Evolutionary conservation across 768 basidiomycete species (phyloP), one percentile per base, ranked within the genome.

Genomic region (Dacryopinax primogenitus): DNA sequence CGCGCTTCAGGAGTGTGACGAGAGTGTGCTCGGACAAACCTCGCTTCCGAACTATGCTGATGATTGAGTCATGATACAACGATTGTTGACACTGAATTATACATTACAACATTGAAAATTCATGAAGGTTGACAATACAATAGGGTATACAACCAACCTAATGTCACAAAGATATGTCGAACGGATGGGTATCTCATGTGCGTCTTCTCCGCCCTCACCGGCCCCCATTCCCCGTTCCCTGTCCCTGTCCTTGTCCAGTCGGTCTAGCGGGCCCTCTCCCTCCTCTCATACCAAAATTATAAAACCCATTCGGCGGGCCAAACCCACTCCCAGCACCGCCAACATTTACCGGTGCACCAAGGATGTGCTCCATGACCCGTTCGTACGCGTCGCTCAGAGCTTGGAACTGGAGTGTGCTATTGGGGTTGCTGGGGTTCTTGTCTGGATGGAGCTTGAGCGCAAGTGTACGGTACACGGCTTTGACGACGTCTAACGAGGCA

Each of bases 371-470:
- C 64, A 82, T 73, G 30, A 90, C 77, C 33, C 81, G 71, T 51
- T 80, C 78, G 75, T 88, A 91, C 3, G 88, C 87, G 65, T 83
- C 85, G 66, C 85, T 80, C 47, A 91, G 72, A 63, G 77, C 75
- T 74, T 90, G 87, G 70, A 90, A 90, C 71, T 85, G 78, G 1
- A 77, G 78, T 37, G 87, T 88, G 51, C 86, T 87, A 68, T 79
- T 77, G 39, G 79, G 79, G 68, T 88, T 82, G 41, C 80, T 80
- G 0, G 79, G 83, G 66, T 88, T 88, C 76, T 88, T 89, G 76
- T 88, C 88, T 7, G 88, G 87, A 74, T 90, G 88, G 0, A 83
- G 86, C 21, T 79, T 79, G 26, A 88, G 76, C 3, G 86, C 86
- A 63, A 84, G 76, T 83, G 86, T 64, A 72, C 82, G 88, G 78